Conservation (phyloP, 306 rosid species). For the Pyrus pyrifolia region DNA sequence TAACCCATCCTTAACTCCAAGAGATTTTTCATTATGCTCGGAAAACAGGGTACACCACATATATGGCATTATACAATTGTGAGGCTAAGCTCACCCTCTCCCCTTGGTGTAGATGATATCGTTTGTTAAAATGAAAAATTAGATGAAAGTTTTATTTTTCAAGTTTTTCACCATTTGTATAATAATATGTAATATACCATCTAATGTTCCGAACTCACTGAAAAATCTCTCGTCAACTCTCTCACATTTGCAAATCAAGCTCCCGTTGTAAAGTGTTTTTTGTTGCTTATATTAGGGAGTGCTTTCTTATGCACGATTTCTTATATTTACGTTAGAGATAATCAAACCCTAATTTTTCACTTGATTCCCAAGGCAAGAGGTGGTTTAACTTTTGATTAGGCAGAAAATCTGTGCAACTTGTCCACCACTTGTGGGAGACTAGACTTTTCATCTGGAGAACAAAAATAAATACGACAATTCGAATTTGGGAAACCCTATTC, state of each 20-base stretch:
- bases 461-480: neutral
- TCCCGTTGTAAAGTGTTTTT: neutral
- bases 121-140: too few relatives aligned
- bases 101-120: too few relatives aligned
- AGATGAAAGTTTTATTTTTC: too few relatives aligned
- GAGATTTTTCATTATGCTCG: too few relatives aligned
- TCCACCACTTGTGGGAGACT: neutral
- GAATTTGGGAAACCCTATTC: neutral
- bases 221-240: neutral
- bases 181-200: too few relatives aligned
- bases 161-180: too few relatives aligned
- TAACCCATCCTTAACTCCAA: too few relatives aligned
- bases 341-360: neutral
- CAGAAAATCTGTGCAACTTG: neutral
- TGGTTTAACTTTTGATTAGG: neutral
- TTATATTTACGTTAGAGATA: neutral
- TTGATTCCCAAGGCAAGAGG: neutral
- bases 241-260: neutral
- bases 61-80: too few relatives aligned
- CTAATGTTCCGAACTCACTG: too few relatives aligned
- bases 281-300: neutral
- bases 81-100: rapidly evolving
- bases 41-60: too few relatives aligned
- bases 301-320: neutral
- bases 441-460: neutral